Conservation (phyloP, 371 early-diverging fungal genomes). For the Mucor irregularis region DNA sequence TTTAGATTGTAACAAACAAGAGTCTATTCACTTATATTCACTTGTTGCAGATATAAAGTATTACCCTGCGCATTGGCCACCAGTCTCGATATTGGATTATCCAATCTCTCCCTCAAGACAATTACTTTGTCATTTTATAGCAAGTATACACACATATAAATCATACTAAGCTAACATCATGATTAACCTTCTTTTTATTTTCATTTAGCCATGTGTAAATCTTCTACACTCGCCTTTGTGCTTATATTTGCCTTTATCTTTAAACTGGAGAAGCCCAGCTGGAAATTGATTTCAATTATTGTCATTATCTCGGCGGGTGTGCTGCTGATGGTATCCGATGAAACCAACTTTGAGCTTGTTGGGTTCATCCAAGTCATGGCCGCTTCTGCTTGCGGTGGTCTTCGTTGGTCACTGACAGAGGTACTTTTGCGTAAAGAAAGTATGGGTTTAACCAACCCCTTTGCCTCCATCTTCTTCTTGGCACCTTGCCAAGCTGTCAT, state of each 20-base stretch:
- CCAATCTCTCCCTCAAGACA: constrained; percentile 79
- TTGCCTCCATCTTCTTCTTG: constrained; percentile 76
- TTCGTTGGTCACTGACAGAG: constrained; percentile 89
- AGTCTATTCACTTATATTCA: background rate
- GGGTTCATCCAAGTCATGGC: constrained; percentile 70
- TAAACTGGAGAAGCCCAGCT: constrained; percentile 74
- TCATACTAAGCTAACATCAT: background rate
- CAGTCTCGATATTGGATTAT: constrained; percentile 88
- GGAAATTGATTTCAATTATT: constrained; percentile 71
- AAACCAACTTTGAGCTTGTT: constrained; percentile 70
- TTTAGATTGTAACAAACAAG: no score
- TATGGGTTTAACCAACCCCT: constrained; percentile 80
- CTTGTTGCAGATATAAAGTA: constrained; percentile 48
- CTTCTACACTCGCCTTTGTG: constrained; percentile 85
- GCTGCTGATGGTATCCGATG: constrained; percentile 82
- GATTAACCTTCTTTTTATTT: background rate
- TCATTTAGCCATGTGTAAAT: constrained; percentile 85
- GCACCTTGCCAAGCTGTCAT: constrained; percentile 75
- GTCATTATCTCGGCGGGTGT: constrained; percentile 79
- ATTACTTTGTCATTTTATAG: constrained; percentile 91
- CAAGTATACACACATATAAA: constrained; percentile 22
- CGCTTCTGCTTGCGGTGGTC: constrained; percentile 84
- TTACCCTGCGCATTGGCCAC: constrained; percentile 89
- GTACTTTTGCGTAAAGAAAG: constrained; percentile 74
- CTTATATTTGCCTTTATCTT: constrained; percentile 88